Base-by-base conservation (phyloP, 2,329 filamentous ascomycete genomes). In the Lojkania enalia region DNA sequence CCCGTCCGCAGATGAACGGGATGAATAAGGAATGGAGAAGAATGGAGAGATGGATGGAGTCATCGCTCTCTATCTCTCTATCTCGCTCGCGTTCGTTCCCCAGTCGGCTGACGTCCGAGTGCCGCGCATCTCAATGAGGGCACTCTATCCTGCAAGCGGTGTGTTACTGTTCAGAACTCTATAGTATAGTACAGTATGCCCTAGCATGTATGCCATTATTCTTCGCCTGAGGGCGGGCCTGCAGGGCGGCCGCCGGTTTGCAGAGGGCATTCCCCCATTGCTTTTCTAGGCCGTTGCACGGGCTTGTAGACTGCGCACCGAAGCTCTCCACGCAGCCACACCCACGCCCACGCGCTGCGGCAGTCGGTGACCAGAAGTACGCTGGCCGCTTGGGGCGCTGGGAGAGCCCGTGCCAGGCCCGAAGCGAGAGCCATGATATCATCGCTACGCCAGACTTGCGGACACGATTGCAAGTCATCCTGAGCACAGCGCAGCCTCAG, bases 251-350 rank as follows among this genome's bases (percentile, higher is more conserved):
- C 6, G 33, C 33, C 11, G 18, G 35, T 16, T 19, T n/a, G 35
- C 4, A n/a, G 12, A 18, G 23, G 18, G 20, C 13, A 14, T 20
- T 18, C 13, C 5, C 5, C 20, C 18, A 9, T 11, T 46, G 30
- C 37, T 46, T 46, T 46, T 46, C 35, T 9, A 25, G 23, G 37
- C 43, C 37, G 36, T 41, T 46, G 38, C 43, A 35, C 20, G 29
- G 36, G 35, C 32, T 29, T 14, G 16, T 35, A 32, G 40, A 23
- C 18, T 20, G 30, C 19, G 18, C 9, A 27, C 23, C 7, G 23
- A 27, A 27, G 7, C 23, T 27, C 23, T 27, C 12, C 9, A 20
- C 29, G 37, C 33, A 46, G 44, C 44, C 44, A 46, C n/a, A n/a
- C 23, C 23, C 23, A 27, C 23, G 23, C 44, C 31, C 36, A 46